Evolutionary conservation across 192 early-diverging fungal species (phyloP), one percentile per base, ranked within the genome.

Genomic region (Coemansia sp.): DNA sequence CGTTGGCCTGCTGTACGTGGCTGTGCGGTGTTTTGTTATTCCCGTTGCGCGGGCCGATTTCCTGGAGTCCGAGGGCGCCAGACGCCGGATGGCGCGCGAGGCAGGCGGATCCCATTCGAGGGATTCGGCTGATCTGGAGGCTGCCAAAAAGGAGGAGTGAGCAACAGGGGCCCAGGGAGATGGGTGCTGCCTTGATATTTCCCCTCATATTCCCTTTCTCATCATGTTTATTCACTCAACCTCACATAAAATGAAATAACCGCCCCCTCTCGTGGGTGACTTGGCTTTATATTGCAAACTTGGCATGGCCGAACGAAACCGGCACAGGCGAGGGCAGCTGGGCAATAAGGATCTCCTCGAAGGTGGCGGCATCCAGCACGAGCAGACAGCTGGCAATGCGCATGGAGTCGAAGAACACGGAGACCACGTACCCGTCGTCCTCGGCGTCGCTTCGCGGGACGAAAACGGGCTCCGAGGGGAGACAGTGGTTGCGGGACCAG

Each of bases 381-480:
- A 93, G 58, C 39, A 95, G 59, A 54, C 89, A 93, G 56, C 90
- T 91, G 32, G 73, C 75, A 66, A 82, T 81, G 19, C 83, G 83
- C 72, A 80, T 76, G 56, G 87, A 86, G 68, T 92, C 87, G 49
- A 91, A 88, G 9, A 94, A 89, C 41, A 93, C 80, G 42, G 88
- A 89, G 42, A 95, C 61, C 21, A 95, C 41, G 41, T 88, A 89
- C 18, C 93, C 93, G 39, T 89, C 86, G 69, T 93, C 93, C 76
- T 94, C 93, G 11, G 51, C 67, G 37, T 69, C 69, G 57, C 39
- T 71, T 40, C 65, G 82, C 46, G 91, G 88, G 32, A 95, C 87
- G 84, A 93, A 95, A 16, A 90, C 68, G 1, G 93, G 88, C 77
- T 95, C 91, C 9, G 90, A 89, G 36, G 93, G 91, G 63, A 86